Conservation (phyloP, 2,329 filamentous ascomycete species). For the Pseudogymnoascus sp. region DNA sequence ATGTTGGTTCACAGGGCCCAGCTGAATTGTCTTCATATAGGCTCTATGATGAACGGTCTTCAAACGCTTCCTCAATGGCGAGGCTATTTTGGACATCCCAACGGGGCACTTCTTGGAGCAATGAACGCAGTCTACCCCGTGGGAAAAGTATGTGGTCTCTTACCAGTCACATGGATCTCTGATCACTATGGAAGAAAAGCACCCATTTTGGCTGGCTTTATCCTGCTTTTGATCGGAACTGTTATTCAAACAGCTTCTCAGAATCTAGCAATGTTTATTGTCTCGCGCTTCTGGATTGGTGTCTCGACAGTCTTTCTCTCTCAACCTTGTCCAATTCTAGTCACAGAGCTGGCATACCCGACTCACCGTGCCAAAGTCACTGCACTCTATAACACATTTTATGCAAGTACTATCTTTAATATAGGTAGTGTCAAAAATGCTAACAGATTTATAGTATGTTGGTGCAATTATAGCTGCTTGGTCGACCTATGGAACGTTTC, state of each 20-base stretch:
- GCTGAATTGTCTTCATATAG: not conserved
- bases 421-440: not conserved
- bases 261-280: conserved; percentile 34
- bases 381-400: conserved; percentile 43
- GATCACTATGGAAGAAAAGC: conserved; percentile 32
- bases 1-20: not conserved
- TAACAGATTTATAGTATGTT: conserved; percentile 25
- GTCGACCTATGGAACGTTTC: conserved; percentile 33
- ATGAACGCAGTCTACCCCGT: conserved; percentile 33
- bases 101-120: conserved; percentile 31
- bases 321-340: conserved; percentile 37
- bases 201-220: conserved; percentile 15
- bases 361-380: conserved; percentile 47
- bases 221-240: conserved; percentile 37
- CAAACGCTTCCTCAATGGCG: conserved; percentile 37
- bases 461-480: conserved; percentile 35
- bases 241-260: conserved; percentile 33
- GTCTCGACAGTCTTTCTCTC: not conserved
- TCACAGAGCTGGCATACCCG: conserved; percentile 46
- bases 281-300: conserved; percentile 34
- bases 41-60: conserved; percentile 39
- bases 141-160: conserved; percentile 33
- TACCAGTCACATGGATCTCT: conserved; percentile 32
- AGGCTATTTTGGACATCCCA: conserved; percentile 33
- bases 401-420: not conserved